Evolutionary conservation across 1,139 yeast genomes (phyloP), one percentile per base, ranked within the genome.

Genomic region (Lodderomyces parapsilosis): DNA sequence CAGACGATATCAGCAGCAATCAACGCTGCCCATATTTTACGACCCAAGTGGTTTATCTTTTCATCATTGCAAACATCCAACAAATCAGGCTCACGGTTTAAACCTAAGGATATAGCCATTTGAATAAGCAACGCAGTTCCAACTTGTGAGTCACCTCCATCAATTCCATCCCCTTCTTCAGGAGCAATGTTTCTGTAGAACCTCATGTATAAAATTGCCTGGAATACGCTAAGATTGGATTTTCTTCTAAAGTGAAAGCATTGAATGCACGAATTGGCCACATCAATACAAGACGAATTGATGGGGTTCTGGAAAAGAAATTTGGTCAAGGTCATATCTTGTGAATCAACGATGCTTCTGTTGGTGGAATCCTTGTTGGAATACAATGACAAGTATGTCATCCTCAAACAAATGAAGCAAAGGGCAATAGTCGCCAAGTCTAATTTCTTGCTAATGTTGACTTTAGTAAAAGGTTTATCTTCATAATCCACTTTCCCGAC

Each of bases 21-120:
- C 33, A 78, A 54, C 31, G 63, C 63, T 49, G 68, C 66, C 82
- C 83, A 79, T 2, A 77, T 63, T 46, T 76, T 77, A 49, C 83
- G 63, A 56, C 72, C 68, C 19, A 68, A 53, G 48, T 66, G 66
- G 39, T 70, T 63, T n/a, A 58, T 45, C 38, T 57, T 54, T 40
- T 59, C 57, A 47, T 62, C 62, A 46, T 51, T 37, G 46, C 50
- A 40, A 46, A 52, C 61, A 19, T 45, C 47, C 41, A 60, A 53
- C 37, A 53, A 57, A 31, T 60, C 64, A 0, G 73, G 72, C 28
- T 72, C 75, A 33, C 78, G 55, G 52, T 76, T 66, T 27, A 75
- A 52, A 0, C 82, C 81, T 37, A 76, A 55, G 3, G 71, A 59
- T 36, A 61, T 60, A 0, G 78, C 77, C 60, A 68, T 67, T 42